phyloP scores from a whole-genome alignment of 352 stramenopile genomes.

The Bremia lactucae region DNA sequence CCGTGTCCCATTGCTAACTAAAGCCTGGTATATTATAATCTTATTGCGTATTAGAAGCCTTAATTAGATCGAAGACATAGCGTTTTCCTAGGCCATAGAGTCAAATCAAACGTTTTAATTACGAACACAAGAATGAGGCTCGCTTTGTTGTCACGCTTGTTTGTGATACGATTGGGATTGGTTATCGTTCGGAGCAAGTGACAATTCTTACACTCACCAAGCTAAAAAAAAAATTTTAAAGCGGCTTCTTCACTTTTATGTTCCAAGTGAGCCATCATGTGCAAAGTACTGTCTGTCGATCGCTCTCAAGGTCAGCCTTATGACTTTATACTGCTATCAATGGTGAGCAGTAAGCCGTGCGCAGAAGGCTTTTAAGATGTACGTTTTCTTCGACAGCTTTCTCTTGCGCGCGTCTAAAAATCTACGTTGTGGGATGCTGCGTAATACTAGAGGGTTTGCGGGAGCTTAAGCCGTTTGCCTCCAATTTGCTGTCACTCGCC shows the following conservation, averaged over 20 bases:
- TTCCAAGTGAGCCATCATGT: slow-evolving; percentile 11
- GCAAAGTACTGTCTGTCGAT: slow-evolving; percentile 87
- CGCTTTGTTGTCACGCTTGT: slow-evolving; percentile 90
- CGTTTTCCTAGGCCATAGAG: too few species aligned
- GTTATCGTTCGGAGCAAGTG: slow-evolving; percentile 87
- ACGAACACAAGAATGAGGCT: slow-evolving; percentile 92
- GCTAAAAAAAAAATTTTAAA: slow-evolving; percentile 89
- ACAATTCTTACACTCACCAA: slow-evolving; percentile 94
- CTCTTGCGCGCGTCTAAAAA: slow-evolving; percentile 84
- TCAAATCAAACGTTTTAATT: slow-evolving; percentile 72
- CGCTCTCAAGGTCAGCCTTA: slow-evolving; percentile 94
- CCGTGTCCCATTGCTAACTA: too few species aligned
- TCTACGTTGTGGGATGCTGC: slow-evolving; percentile 89
- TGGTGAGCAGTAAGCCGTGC: slow-evolving; percentile 79
- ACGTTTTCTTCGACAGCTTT: slow-evolving; percentile 87
- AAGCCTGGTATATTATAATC: too few species aligned
- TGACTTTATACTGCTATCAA: slow-evolving; percentile 91
- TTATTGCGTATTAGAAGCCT: too few species aligned
- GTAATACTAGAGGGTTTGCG: slow-evolving; percentile 56
- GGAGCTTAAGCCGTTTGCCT: slow-evolving; percentile 56
- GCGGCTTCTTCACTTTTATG: slow-evolving; percentile 59
- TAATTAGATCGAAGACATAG: too few species aligned
- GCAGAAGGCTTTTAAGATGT: slow-evolving; percentile 90
- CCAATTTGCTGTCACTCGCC: slow-evolving; percentile 21
- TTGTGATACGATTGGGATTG: slow-evolving; percentile 88